Conservation (phyloP, 768 basidiomycete species). For the Termitomyces heimii region DNA sequence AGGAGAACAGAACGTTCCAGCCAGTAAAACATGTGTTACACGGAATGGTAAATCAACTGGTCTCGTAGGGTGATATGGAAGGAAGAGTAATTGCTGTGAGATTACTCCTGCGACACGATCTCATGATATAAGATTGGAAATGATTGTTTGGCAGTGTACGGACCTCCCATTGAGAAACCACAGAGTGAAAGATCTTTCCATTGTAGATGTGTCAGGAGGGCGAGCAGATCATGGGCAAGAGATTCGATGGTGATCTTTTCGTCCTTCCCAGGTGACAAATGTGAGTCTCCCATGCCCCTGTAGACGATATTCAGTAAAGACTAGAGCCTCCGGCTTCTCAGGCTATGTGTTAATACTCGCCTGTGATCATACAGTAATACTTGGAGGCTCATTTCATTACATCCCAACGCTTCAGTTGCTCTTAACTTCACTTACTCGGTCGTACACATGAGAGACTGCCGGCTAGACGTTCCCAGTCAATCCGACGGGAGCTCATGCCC, state of each 20-base stretch:
- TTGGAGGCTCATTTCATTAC: constrained; percentile 10
- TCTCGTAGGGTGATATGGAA: constrained; percentile 29
- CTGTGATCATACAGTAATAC: constrained; percentile 39
- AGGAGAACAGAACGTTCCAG: constrained; percentile 23
- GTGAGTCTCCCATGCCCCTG: constrained; percentile 44
- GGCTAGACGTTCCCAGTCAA: constrained; percentile 34
- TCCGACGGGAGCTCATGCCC: constrained; percentile 34
- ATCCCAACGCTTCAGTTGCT: neutral
- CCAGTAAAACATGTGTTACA: constrained; percentile 35
- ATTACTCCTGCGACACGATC: constrained; percentile 26
- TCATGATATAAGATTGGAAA: neutral
- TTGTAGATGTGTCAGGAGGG: constrained; percentile 28
- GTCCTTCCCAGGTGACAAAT: constrained; percentile 20
- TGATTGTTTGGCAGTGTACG: neutral
- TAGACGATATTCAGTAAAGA: neutral
- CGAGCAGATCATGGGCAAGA: constrained; percentile 37
- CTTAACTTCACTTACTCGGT: constrained; percentile 25
- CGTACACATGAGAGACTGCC: constrained; percentile 26
- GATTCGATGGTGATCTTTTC: constrained; percentile 37
- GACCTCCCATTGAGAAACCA: constrained; percentile 51
- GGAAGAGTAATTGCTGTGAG: constrained; percentile 38
- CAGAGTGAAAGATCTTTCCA: constrained; percentile 39
- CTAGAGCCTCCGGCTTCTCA: neutral
- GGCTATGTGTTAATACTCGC: constrained; percentile 1
- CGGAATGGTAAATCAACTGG: constrained; percentile 33